Conservation (phyloP, 257 asterid species). For the Solanum virginianum region DNA sequence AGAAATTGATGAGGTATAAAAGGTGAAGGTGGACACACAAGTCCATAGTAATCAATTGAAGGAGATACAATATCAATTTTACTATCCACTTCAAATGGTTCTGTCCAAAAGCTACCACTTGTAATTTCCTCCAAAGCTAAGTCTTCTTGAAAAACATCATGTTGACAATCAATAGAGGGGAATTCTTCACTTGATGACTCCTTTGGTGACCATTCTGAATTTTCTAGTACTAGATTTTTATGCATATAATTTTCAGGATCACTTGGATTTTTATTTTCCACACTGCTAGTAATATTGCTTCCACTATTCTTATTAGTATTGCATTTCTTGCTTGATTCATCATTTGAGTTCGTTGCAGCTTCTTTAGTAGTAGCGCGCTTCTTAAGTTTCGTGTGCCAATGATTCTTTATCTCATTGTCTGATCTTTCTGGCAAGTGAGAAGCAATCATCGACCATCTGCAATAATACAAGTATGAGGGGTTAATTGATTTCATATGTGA, state of each 20-base stretch:
- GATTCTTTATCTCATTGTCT: neutral
- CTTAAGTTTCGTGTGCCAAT: neutral
- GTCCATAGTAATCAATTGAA: neutral
- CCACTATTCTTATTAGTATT: neutral
- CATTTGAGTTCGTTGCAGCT: neutral
- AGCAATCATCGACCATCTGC: neutral
- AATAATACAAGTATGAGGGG: neutral
- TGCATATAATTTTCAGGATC: neutral
- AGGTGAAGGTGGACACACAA: slow-evolving; percentile 15
- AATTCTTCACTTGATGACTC: neutral
- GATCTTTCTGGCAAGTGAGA: neutral
- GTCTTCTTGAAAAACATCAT: neutral
- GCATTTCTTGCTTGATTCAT: neutral
- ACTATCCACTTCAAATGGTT: neutral
- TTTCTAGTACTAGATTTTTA: neutral
- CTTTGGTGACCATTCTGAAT: neutral
- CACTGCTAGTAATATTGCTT: neutral
- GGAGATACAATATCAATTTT: neutral
- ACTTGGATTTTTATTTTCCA: neutral
- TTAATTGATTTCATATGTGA: neutral
- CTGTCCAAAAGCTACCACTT: slow-evolving; percentile 1
- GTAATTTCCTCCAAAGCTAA: neutral
- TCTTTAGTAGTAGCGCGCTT: neutral
- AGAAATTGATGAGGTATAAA: slow-evolving; percentile 1
- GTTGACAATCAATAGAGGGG: neutral